Base-by-base conservation (phyloP, 129 eudicot species). In the Ambrosia artemisiifolia region DNA sequence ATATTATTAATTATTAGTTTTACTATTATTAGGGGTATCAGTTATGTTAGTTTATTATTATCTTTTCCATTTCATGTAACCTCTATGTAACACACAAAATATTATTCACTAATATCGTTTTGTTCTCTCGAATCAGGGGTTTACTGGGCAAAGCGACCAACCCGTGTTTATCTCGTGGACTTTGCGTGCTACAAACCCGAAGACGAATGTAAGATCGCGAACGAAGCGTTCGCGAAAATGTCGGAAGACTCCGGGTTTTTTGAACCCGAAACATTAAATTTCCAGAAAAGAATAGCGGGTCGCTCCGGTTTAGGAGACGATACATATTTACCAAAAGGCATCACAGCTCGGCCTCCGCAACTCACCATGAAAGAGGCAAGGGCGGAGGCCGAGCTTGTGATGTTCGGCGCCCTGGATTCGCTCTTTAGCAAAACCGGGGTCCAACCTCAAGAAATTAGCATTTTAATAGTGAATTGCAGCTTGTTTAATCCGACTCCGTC, bases 401-500 rank as follows among this genome's bases (percentile, higher is more conserved):
- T 13, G 20, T 60, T 60, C 3, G 43, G 65, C 5, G 65, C 65
- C 18, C 43, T 60, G n/a, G 65, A 60, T 6, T 60, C 65, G 8
- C 40, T 60, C 2, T 60, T 60, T 6, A 32, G 5, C 11, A 6
- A 11, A 60, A 30, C 43, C 3, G 43, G 43, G 9, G 65, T 60
- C n/a, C 8, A 43, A 6, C 19, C 65, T 12, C 40, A 60, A 3
- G 65, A 60, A 13, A 60, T 60, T 32, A 60, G 65, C 11, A 32
- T 60, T 6, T 38, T 60, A 6, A 60, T 60, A 12, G 65, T 60
- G 6, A 60, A 60, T 17, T 60, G 65, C 20, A 60, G 65, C 65
- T 32, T 60, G 43, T 60, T 60, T 60, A 60, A 60, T 33, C 65
- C 43, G 11, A 60, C 65, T 13, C 65, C 65, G 2, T 60, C 65